Percentiles rank a stretch among this genome's conserved stretches.
phyloP scores from a whole-genome alignment of 805 yeast genomes.

The Pichia thaimueangensis region DNA sequence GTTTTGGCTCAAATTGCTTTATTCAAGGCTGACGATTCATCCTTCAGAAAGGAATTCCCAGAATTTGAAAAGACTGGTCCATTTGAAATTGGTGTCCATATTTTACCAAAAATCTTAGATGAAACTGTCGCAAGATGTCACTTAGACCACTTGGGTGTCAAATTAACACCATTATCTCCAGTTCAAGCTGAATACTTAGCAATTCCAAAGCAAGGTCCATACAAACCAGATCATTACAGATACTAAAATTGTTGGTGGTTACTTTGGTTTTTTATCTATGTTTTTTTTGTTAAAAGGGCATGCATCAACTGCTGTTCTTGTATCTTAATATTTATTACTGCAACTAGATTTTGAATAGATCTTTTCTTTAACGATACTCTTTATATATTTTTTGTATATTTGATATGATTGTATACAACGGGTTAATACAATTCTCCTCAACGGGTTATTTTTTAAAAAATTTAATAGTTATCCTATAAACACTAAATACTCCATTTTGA shows the following conservation, averaged over 20 bases:
- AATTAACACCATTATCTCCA: slow-evolving; percentile 65
- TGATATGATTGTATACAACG: slow-evolving; percentile 7
- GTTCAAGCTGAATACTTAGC: slow-evolving; percentile 94
- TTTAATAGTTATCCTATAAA: no score
- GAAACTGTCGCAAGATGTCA: slow-evolving; percentile 98
- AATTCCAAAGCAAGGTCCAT: slow-evolving; percentile 90
- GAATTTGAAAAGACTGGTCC: slow-evolving; percentile 93
- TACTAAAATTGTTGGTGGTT: no score
- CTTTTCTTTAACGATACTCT: slow-evolving; percentile 2
- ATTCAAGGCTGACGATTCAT: slow-evolving; percentile 79
- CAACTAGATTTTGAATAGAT: no score
- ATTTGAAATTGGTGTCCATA: slow-evolving; percentile 88
- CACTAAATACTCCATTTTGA: no score
- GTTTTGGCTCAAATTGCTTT: slow-evolving; percentile 97
- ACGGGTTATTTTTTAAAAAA: slow-evolving; percentile 9
- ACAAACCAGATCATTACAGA: slow-evolving; percentile 97
- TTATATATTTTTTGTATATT: slow-evolving; percentile 3
- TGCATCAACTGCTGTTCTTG: no score
- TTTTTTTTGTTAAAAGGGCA: no score
- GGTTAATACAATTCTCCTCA: slow-evolving; percentile 13
- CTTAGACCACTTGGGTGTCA: slow-evolving; percentile 89
- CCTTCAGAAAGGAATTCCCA: slow-evolving; percentile 71
- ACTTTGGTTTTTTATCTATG: no score
- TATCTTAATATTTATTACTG: no score
- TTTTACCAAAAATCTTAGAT: slow-evolving; percentile 95